Evolutionary conservation across 1,284 basidiomycete genomes (phyloP).

Genomic region (Ustilago crameri): DNA sequence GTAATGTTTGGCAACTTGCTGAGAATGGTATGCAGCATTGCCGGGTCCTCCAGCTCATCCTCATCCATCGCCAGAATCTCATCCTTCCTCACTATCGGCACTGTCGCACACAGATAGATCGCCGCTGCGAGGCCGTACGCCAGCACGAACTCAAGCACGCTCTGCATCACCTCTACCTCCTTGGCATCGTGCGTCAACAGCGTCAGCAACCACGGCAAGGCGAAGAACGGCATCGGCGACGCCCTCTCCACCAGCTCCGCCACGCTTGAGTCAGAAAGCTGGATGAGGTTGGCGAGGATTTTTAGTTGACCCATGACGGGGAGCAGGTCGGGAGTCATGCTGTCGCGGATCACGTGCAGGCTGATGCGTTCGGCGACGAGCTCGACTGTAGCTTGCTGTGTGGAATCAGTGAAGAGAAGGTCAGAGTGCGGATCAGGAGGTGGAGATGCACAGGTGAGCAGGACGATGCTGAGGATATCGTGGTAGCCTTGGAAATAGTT

Average conservation of each 20-base stretch:
- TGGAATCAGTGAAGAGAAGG: conserved; percentile 5
- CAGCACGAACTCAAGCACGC: conserved; percentile 87
- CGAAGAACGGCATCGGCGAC: conserved; percentile 82
- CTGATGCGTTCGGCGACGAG: conserved; percentile 74
- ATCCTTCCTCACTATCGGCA: conserved; percentile 65
- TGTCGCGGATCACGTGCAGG: conserved; percentile 83
- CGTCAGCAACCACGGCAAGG: conserved; percentile 87
- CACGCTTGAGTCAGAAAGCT: conserved; percentile 78
- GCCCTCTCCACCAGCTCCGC: conserved; percentile 76
- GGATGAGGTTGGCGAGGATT: conserved; percentile 77
- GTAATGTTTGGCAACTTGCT: conserved; percentile 26
- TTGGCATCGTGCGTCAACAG: conserved; percentile 89
- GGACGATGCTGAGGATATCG: conserved; percentile 86
- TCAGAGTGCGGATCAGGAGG: not conserved
- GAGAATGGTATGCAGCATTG: conserved; percentile 50
- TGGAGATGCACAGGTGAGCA: conserved; percentile 73
- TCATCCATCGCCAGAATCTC: conserved; percentile 25
- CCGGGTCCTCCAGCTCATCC: conserved; percentile 42
- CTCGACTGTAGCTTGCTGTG: conserved; percentile 16
- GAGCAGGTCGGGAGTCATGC: conserved; percentile 85
- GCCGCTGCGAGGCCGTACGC: conserved; percentile 81
- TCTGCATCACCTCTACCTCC: conserved; percentile 75
- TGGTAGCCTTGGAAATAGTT: conserved; percentile 90
- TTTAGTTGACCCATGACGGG: conserved; percentile 84
- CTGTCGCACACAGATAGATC: conserved; percentile 82